Evolutionary conservation across 345 rosid genomes (phyloP).

Genomic region (Acer yangbiense): DNA sequence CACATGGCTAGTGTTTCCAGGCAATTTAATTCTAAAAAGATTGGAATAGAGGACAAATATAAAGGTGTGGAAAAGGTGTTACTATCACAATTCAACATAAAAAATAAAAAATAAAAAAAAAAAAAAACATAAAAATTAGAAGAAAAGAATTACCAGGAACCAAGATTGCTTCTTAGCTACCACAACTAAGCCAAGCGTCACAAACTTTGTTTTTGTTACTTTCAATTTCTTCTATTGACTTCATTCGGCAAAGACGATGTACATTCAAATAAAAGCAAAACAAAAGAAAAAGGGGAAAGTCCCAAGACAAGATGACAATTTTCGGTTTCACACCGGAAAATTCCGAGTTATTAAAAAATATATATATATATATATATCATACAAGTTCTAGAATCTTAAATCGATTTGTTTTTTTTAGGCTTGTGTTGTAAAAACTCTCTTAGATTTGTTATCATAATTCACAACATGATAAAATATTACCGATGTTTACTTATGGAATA

Average conservation of each 20-base stretch:
- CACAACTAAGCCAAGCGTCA: background rate
- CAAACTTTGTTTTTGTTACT: background rate
- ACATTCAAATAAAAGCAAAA: no score
- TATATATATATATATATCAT: background rate
- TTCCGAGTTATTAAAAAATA: background rate
- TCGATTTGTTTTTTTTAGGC: background rate
- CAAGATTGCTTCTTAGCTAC: conserved; percentile 15
- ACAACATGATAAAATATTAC: background rate
- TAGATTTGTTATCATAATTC: no score
- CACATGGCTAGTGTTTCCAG: conserved; percentile 14
- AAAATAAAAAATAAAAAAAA: no score
- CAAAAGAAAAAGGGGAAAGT: background rate
- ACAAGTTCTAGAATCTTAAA: background rate
- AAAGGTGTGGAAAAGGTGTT: background rate
- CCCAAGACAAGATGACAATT: background rate
- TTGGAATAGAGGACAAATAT: background rate
- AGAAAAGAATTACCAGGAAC: background rate
- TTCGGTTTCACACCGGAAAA: background rate
- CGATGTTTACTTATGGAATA: background rate
- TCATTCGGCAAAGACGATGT: background rate
- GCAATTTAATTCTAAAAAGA: background rate
- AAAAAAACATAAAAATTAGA: background rate
- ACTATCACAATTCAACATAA: no score
- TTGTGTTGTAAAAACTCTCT: background rate
- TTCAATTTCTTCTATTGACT: background rate